Percentiles rank a stretch among this genome's conserved stretches.
phyloP scores from a whole-genome alignment of 257 asterid species.

The Echites panduratus region DNA sequence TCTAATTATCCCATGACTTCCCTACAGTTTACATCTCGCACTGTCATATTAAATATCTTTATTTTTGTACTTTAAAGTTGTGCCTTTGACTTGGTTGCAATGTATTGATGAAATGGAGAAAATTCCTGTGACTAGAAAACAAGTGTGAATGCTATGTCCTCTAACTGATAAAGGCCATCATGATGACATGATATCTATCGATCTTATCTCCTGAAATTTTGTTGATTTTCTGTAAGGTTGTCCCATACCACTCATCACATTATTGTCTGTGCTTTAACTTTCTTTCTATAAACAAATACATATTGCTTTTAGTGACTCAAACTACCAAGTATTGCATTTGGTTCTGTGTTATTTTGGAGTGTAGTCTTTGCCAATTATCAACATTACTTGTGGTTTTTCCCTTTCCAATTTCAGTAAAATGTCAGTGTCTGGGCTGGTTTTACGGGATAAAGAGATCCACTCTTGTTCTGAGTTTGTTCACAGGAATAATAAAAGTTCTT shows the following conservation, averaged over 20 bases:
- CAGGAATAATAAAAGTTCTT: constrained; percentile 19
- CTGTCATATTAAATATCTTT: background rate
- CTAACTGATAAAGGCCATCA: background rate
- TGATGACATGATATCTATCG: background rate
- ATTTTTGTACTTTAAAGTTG: background rate
- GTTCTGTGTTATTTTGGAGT: background rate
- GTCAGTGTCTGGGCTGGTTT: background rate
- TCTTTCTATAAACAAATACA: background rate
- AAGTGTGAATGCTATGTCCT: background rate
- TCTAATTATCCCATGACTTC: background rate
- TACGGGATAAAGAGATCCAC: background rate
- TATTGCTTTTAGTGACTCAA: background rate
- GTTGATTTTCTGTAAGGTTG: background rate
- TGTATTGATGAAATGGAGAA: background rate
- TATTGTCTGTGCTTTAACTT: background rate
- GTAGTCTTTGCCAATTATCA: background rate
- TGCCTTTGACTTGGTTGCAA: background rate
- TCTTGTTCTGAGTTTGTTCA: constrained; percentile 9
- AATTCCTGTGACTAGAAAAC: background rate
- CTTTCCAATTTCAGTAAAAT: background rate
- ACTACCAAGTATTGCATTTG: background rate
- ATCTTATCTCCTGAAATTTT: background rate
- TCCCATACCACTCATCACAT: background rate
- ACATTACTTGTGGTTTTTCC: background rate
- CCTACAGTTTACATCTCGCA: background rate